Base-by-base conservation (phyloP, 225 moss, liverwort and hornwort genomes). In the Physcomitrium patens region DNA sequence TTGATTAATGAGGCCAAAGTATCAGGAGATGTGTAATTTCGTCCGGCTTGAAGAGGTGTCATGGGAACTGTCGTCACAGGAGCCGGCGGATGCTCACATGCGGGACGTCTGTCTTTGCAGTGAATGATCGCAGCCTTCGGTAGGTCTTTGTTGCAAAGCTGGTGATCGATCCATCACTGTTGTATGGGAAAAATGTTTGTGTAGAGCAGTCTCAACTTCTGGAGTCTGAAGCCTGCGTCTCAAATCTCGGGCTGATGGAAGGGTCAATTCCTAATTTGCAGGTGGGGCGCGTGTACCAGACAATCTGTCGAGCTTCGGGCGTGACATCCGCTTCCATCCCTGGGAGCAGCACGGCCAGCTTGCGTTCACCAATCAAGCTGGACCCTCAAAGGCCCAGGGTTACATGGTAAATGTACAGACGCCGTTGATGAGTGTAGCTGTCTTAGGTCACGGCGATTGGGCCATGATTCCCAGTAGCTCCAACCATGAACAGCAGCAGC, bases 401-500 rank as follows among this genome's bases (percentile, higher is more conserved):
- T 55, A 26, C n/a, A 37, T 54, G 79, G 83, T 86, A 78, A 82
- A 86, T 86, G 86, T 83, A 66, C 43, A 80, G 60, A 19, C 64
- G 70, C 54, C 48, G 31, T 86, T 80, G 69, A 83, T 80, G 86
- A 80, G 86, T 67, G 86, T 77, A 80, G 86, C 75, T 72, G 83
- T 83, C 70, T 68, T 80, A 75, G 76, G 80, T 71, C 80, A 37
- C 31, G 31, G 83, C 72, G 86, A 86, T 66, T 86, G 83, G 84
- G 84, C 76, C 66, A 88, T 88, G 88, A 80, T 80, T 80, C 83
- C 83, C 82, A 88, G 85, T 76, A 80, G 85, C 57, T 80, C 82
- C 79, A 85, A 80, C 81, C 83, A 87, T 87, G 87, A 87, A 57
- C 73, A 68, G 10, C 79, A 79, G 10, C 79, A 79, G 57, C 76